Evolutionary conservation across 2,329 filamentous ascomycete genomes (phyloP), one percentile per base, ranked within the genome.

Genomic region (Hortaea sp.): DNA sequence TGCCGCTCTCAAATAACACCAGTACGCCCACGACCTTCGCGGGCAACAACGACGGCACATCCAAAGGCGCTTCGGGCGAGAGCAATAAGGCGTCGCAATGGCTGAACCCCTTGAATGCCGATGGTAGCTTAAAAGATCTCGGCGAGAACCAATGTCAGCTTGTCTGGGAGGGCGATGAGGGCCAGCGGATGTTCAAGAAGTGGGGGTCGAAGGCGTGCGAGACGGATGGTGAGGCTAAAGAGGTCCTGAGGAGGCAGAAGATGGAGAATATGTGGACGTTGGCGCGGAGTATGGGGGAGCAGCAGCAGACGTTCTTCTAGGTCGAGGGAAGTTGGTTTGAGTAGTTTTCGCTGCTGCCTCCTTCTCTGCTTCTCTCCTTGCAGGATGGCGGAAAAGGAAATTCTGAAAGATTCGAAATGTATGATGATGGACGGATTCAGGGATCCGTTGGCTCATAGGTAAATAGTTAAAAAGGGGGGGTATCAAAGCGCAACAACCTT

Each of bases 231-330:
- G 85, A 94, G 62, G 92, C 90, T 5, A 84, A 86, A 62, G 88
- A 95, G 56, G 75, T 82, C 20, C 67, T 98, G 51, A 70, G 80
- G 9, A 78, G 88, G 55, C 79, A 81, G 5, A 95, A 94, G 72
- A 85, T 97, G 77, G 90, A 97, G 58, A 94, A 84, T 58, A 90
- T 98, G 61, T 98, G 92, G 92, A 84, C 84, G 7, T 69, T 92
- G 56, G 90, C 89, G 0, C 94, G 94, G 73, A 86, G 58, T 42
- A 55, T 50, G 45, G 37, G 28, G 20, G 20, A 20, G 20, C 20
- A 20, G 20, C 20, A 20, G 20, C 20, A 20, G 20, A 20, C 4
- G 20, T 20, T 20, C 20, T 20, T 20, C 20, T 20, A 20, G 20
- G 20, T 2, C 20, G 20, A 20, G 20, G 20, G 20, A 20, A 20